Base-by-base conservation (phyloP, 345 rosid genomes). In the Corymbia maculata region DNA sequence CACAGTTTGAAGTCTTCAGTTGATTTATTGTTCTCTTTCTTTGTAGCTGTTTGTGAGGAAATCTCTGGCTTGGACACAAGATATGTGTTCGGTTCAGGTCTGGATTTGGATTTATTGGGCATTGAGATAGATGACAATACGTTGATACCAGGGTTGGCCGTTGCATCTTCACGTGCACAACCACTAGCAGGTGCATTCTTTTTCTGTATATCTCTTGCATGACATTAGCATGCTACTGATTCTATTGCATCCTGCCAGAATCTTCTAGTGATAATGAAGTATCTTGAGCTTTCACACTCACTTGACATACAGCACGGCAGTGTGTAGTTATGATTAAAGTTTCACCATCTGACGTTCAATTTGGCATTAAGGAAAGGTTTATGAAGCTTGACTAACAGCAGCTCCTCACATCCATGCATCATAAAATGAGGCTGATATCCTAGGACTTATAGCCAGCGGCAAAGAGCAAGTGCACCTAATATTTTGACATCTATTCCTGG, bases 31-130 rank as follows among this genome's bases (percentile, higher is more conserved):
- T 85, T 79, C 75, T 84, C 90, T 66, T 86, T 47, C 52, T 85
- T 87, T n/a, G 80, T 90, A 95, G 99, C 94, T 91, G 92, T 96
- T 86, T 90, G 70, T 90, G 98, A 96, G 86, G 99, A 96, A 93
- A 92, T 98, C 86, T 90, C 95, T 13, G 90, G 90, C 84, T 91
- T 96, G 85, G 94, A 95, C 8, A 91, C 93, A 19, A 95, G 90
- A 88, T 94, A 92, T 68, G 88, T 93, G 79, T 97, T 96, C 90
- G 99, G 99, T 45, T 94, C 98, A 51, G 92, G 94, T 91, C 93
- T 96, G 36, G 98, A 98, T 93, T 96, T 98, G 95, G 99, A 98
- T 93, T 92, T 98, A 30, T 89, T 98, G 87, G 99, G 99, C 86
- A 93, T 96, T 88, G 98, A 96, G 90, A 92, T 98, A 3, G 94